Evolutionary conservation across 768 basidiomycete genomes (phyloP), one percentile per base, ranked within the genome.

Genomic region (Psilocybe tampanensis): DNA sequence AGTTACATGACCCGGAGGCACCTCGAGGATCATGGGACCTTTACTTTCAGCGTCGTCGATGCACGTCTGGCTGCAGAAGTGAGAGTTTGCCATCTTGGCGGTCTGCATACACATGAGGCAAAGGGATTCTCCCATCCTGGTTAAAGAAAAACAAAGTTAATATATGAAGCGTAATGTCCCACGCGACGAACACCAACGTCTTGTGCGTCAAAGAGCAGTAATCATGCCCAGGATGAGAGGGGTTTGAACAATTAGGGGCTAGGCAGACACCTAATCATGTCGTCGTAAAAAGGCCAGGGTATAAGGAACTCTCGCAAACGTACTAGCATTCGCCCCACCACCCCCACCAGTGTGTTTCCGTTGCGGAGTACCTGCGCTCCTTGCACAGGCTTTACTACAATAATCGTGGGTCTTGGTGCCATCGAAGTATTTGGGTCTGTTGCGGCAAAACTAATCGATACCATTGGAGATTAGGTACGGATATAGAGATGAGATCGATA

Each of bases 321-420:
- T 60, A 59, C 64, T 59, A 56, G 63, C 61, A 34, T 57, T 62
- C 59, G 54, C 54, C 44, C 21, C 39, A 15, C 36, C 57, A 12
- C 54, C 63, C 51, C 61, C 59, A 13, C 23, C n/a, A 15, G 68
- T 68, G n/a, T 62, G 53, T 52, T 67, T 73, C 32, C 69, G 48
- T 17, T 69, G 67, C 13, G 69, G 65, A 8, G 66, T 52, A 65
- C 70, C 68, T 4, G 80, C 76, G 50, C 74, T 79, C 62, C 77
- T 77, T 3, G 85, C 85, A 62, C 86, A 88, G 9, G 83, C 78
- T 63, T 84, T 88, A 64, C 85, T 72, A 63, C 86, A 88, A 66
- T 79, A 89, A 13, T 83, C 78, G 68, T 88, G 86, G 1, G 77
- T 80, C 50, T 78, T 79, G 8, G 76, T 78, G 15, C 83, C 82